Evolutionary conservation across 305 asterid species (phyloP).

Genomic region (Rubia peregrina): DNA sequence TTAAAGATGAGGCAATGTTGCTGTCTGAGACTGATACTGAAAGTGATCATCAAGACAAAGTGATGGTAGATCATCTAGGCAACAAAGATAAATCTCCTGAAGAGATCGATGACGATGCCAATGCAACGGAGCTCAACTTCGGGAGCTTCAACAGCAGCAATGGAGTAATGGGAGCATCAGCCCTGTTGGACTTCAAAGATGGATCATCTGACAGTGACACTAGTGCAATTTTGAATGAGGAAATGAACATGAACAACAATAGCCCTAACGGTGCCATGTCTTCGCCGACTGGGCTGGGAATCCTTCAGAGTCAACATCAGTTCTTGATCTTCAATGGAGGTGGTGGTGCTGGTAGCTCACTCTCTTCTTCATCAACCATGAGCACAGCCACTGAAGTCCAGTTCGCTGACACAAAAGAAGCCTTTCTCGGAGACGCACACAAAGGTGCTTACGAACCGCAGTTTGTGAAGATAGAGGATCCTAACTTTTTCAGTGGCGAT

Average conservation of each 20-base stretch:
- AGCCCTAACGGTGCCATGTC: conserved; percentile 40
- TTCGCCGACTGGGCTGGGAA: conserved; percentile 22
- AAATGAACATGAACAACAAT: conserved; percentile 21
- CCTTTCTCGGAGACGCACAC: conserved; percentile 30
- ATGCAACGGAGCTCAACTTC: conserved; percentile 26
- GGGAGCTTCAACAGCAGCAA: conserved; percentile 21
- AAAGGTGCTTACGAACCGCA: conserved; percentile 44
- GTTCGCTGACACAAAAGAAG: conserved; percentile 28
- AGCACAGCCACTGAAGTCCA: conserved; percentile 20
- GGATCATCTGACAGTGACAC: conserved; percentile 81
- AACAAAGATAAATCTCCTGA: conserved; percentile 3
- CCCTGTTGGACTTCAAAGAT: conserved; percentile 46
- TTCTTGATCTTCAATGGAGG: conserved; percentile 35
- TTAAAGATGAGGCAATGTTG: conserved; percentile 46
- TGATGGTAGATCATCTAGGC: conserved; percentile 1
- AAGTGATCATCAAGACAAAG: conserved; percentile 12
- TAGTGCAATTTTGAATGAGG: conserved; percentile 74
- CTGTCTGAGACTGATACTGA: conserved; percentile 27
- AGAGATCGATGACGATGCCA: conserved; percentile 24
- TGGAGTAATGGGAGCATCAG: conserved; percentile 19
- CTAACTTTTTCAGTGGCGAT: conserved; percentile 58
- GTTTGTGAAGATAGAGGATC: conserved; percentile 75
- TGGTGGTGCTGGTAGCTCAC: not conserved
- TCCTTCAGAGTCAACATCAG: conserved; percentile 23
- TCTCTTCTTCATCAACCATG: conserved; percentile 14